phyloP scores from a whole-genome alignment of 805 yeast species.

The Barnettozyma pratensis region DNA sequence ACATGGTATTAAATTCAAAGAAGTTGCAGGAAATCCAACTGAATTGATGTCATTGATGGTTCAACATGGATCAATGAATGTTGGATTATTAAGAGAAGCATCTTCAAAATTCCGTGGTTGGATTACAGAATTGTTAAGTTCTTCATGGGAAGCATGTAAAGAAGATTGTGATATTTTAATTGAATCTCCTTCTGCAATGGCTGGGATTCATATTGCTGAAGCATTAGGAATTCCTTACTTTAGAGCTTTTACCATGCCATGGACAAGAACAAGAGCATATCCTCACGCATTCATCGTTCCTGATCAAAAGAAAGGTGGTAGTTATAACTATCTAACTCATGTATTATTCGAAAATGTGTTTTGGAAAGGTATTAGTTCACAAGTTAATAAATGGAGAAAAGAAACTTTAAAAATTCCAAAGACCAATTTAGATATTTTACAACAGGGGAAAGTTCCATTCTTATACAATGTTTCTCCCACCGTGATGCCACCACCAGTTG shows the following conservation, averaged over 20 bases:
- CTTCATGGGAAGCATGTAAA: conserved; percentile 81
- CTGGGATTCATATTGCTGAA: conserved; percentile 93
- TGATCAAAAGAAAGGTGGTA: conserved; percentile 88
- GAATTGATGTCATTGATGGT: conserved; percentile 92
- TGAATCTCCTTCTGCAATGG: conserved; percentile 96
- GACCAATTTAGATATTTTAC: conserved; percentile 66
- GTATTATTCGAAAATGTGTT: conserved; percentile 88
- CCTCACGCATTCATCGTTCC: conserved; percentile 97
- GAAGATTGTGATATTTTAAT: conserved; percentile 74
- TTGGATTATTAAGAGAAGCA: conserved; percentile 79
- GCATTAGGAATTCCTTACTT: conserved; percentile 85
- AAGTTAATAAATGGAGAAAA: conserved; percentile 84
- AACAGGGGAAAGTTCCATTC: conserved; percentile 79
- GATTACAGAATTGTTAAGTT: conserved; percentile 65
- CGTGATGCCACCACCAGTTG: conserved; percentile 88
- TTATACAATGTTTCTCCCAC: conserved; percentile 84
- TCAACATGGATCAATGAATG: conserved; percentile 81
- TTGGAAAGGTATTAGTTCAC: conserved; percentile 88
- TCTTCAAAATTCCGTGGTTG: conserved; percentile 72
- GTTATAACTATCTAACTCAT: conserved; percentile 88
- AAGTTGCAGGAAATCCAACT: conserved; percentile 89
- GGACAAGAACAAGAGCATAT: conserved; percentile 93
- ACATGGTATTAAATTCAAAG: conserved; percentile 64
- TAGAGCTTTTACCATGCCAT: conserved; percentile 97
- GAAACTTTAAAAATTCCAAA: conserved; percentile 57